A percentile compares a stretch with the other conserved stretches of the same genome.
Conservation (phyloP, 495 filamentous ascomycete genomes). For the Tirmania nivea region DNA sequence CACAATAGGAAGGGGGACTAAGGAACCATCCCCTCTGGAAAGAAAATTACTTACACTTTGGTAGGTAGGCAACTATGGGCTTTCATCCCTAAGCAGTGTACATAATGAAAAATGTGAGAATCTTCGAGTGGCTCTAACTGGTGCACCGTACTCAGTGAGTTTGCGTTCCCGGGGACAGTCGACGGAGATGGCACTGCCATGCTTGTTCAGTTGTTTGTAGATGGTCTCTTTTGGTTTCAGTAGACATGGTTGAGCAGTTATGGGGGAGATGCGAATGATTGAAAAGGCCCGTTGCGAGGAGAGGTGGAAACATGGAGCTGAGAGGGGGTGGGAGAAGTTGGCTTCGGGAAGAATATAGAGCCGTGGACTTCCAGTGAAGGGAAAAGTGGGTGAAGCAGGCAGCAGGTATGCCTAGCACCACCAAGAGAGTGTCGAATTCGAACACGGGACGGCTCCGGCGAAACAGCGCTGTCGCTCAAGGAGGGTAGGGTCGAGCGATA, state of each 20-base stretch:
- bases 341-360: not conserved
- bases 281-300: not conserved
- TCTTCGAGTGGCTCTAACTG: too few relatives aligned
- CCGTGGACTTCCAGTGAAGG: not conserved
- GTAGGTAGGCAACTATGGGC: conserved; percentile 37
- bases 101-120: not conserved
- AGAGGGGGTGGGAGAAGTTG: too few relatives aligned
- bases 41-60: conserved; percentile 24
- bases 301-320: not conserved
- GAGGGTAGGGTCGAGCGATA: not conserved
- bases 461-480: too few relatives aligned
- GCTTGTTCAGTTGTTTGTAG: not conserved
- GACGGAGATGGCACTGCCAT: not conserved
- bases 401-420: not conserved
- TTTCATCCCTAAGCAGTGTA: conserved; percentile 2
- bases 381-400: not conserved
- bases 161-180: not conserved
- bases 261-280: conserved; percentile 33
- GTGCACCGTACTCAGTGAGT: too few relatives aligned
- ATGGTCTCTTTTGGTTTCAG: not conserved
- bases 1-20: not conserved
- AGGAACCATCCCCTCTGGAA: not conserved
- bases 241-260: not conserved
- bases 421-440: not conserved
- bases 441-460: not conserved